Evolutionary conservation across 495 filamentous ascomycete genomes (phyloP).

Genomic region (Hypoxylon intermedium): DNA sequence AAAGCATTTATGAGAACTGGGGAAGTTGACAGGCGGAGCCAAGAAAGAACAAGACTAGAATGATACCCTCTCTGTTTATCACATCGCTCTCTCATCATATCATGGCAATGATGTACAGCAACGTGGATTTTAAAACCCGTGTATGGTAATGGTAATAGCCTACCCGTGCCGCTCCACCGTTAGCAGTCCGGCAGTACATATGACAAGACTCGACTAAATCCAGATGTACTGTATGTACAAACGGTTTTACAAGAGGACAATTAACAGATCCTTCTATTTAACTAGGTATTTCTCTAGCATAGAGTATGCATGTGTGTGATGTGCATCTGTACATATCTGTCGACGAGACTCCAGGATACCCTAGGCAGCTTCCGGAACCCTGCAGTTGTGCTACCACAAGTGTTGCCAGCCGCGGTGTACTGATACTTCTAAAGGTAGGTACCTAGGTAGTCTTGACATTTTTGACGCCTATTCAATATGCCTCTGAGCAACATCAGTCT

Average conservation of each 20-base stretch:
- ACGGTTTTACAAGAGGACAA: constrained; percentile 12
- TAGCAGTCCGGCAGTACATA: constrained; percentile 1
- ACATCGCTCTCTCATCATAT: constrained; percentile 15
- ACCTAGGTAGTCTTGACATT: constrained; percentile 1
- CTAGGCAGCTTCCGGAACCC: constrained; percentile 25
- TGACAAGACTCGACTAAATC: constrained; percentile 21
- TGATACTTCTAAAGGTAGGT: constrained; percentile 13
- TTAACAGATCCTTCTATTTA: constrained; percentile 23
- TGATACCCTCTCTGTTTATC: constrained; percentile 13
- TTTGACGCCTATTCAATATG: constrained; percentile 19
- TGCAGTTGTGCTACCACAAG: constrained; percentile 10
- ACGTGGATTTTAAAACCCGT: constrained; percentile 2
- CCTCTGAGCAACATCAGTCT: constrained; percentile 22
- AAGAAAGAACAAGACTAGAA: constrained; percentile 24
- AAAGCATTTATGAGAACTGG: constrained; percentile 12
- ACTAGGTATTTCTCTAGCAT: constrained; percentile 29
- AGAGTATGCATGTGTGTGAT: constrained; percentile 31
- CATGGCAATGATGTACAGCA: constrained; percentile 22
- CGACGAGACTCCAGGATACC: constrained; percentile 9
- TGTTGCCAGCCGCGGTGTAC: constrained; percentile 16
- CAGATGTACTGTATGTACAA: neutral
- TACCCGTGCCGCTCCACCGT: constrained; percentile 20
- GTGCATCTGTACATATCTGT: constrained; percentile 27
- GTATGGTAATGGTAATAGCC: constrained; percentile 11
- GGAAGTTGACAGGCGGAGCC: constrained; percentile 26